Evolutionary conservation across 176 grass and related monocot species (phyloP).

Genomic region (bread wheat (Triticum aestivum)): DNA sequence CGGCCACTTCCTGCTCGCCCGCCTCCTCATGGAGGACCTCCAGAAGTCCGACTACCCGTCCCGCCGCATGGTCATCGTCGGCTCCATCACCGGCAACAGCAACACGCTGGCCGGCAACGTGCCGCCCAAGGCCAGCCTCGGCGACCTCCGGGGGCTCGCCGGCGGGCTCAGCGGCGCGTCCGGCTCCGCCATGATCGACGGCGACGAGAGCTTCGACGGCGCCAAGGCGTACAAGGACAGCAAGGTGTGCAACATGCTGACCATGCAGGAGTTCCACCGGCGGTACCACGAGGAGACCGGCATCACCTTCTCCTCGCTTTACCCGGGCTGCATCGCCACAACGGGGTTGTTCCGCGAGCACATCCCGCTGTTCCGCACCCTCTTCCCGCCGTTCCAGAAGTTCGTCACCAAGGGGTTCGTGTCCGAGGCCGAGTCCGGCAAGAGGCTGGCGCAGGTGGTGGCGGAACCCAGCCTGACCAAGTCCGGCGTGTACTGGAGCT

Average conservation of each 20-base stretch:
- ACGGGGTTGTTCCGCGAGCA: slow-evolving; percentile 84
- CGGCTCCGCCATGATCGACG: slow-evolving; percentile 86
- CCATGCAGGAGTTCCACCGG: slow-evolving; percentile 93
- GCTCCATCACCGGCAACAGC: slow-evolving; percentile 89
- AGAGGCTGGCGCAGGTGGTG: slow-evolving; percentile 87
- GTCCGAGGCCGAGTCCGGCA: slow-evolving; percentile 75
- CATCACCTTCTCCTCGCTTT: slow-evolving; percentile 84
- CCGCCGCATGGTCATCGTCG: slow-evolving; percentile 77
- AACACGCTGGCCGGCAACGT: slow-evolving; percentile 92
- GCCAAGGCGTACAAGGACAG: slow-evolving; percentile 99
- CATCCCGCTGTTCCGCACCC: slow-evolving; percentile 65
- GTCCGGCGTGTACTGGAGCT: slow-evolving; percentile 98
- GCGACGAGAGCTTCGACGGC: slow-evolving; percentile 63
- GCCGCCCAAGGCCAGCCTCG: slow-evolving; percentile 77
- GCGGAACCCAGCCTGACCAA: slow-evolving; percentile 82
- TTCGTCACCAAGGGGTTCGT: slow-evolving; percentile 84
- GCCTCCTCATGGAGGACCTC: slow-evolving; percentile 61
- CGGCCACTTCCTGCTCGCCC: slow-evolving; percentile 81
- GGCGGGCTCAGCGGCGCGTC: slow-evolving; percentile 35
- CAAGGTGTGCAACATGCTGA: slow-evolving; percentile 99
- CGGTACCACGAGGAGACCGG: slow-evolving; percentile 82
- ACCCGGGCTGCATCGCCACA: slow-evolving; percentile 84
- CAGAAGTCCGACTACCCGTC: slow-evolving; percentile 72
- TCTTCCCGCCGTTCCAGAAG: slow-evolving; percentile 89
- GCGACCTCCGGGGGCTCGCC: slow-evolving; percentile 68